Conservation (phyloP, 2,329 filamentous ascomycete species). For the Venturia effusa region DNA sequence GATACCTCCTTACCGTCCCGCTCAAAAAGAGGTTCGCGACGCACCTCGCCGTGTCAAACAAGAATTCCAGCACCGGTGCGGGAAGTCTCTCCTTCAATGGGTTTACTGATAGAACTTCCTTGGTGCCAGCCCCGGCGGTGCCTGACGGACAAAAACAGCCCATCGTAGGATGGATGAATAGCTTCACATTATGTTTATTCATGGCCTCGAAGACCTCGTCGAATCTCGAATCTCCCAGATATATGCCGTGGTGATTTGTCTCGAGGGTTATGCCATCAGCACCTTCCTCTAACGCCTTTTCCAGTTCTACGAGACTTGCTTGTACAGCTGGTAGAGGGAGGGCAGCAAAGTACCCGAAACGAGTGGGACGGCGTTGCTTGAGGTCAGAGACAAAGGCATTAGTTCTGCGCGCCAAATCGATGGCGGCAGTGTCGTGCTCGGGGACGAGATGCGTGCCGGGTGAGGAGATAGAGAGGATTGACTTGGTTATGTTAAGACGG, state of each 20-base stretch:
- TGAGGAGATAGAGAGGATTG: slow-evolving; percentile 44
- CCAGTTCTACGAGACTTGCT: slow-evolving; percentile 38
- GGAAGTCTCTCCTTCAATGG: slow-evolving; percentile 30
- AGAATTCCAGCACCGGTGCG: slow-evolving; percentile 38
- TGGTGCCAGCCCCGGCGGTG: background rate
- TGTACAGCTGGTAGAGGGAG: slow-evolving; percentile 42
- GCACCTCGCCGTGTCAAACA: slow-evolving; percentile 42
- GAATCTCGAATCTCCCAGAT: slow-evolving; percentile 38
- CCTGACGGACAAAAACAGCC: slow-evolving; percentile 28
- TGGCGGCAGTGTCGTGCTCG: slow-evolving; percentile 25
- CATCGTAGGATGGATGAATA: slow-evolving; percentile 47
- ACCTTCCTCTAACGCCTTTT: slow-evolving; percentile 29
- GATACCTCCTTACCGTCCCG: slow-evolving; percentile 35
- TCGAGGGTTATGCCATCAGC: slow-evolving; percentile 42
- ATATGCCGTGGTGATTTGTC: slow-evolving; percentile 43
- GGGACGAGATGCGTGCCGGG: slow-evolving; percentile 40
- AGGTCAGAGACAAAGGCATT: slow-evolving; percentile 32
- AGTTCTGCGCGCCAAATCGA: slow-evolving; percentile 28
- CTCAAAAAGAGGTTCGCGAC: slow-evolving; percentile 39
- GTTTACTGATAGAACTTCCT: slow-evolving; percentile 14
- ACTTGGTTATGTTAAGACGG: slow-evolving; percentile 36
- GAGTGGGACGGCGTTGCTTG: slow-evolving; percentile 25
- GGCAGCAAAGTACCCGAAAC: slow-evolving; percentile 44
- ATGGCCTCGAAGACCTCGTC: slow-evolving; percentile 38
- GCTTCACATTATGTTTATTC: slow-evolving; percentile 33